Conservation (phyloP, 148 eudicot species). For the Persicaria maculosa region DNA sequence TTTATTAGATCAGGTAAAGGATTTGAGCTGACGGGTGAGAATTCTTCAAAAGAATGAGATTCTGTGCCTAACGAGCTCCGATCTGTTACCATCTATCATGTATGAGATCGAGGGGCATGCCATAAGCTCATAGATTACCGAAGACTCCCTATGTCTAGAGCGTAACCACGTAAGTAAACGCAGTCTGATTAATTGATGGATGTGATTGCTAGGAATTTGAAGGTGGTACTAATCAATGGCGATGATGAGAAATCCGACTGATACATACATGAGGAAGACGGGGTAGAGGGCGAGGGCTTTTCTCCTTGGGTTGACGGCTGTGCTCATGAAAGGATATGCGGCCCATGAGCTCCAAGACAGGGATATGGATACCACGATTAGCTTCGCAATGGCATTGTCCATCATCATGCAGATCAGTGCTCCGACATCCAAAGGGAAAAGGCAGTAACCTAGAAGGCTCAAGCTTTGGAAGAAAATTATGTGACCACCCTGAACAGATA, state of each 20-base stretch:
- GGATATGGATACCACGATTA: constrained; percentile 69
- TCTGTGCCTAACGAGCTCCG: neutral
- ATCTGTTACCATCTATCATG: constrained; percentile 8
- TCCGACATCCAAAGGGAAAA: constrained; percentile 85
- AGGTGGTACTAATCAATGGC: constrained; percentile 58
- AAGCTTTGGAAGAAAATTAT: constrained; percentile 97
- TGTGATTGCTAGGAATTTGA: neutral
- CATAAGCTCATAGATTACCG: neutral
- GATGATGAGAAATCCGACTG: constrained; percentile 95
- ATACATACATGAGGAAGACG: constrained; percentile 91
- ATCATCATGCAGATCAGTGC: constrained; percentile 88
- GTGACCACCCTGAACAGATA: constrained; percentile 72
- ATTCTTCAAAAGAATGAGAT: neutral
- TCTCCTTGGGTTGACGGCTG: constrained; percentile 87
- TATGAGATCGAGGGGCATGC: neutral
- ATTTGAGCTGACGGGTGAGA: neutral
- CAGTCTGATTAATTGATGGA: neutral
- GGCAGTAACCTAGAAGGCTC: constrained; percentile 92
- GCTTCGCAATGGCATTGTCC: constrained; percentile 66
- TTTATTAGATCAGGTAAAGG: constrained; percentile 1
- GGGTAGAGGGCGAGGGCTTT: constrained; percentile 98
- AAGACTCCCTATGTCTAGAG: neutral
- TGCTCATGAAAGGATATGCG: constrained; percentile 98
- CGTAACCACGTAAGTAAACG: too few species aligned
- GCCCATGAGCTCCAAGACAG: constrained; percentile 99